Evolutionary conservation across 1,284 basidiomycete species (phyloP).

Genomic region (Trichosporon sp.): DNA sequence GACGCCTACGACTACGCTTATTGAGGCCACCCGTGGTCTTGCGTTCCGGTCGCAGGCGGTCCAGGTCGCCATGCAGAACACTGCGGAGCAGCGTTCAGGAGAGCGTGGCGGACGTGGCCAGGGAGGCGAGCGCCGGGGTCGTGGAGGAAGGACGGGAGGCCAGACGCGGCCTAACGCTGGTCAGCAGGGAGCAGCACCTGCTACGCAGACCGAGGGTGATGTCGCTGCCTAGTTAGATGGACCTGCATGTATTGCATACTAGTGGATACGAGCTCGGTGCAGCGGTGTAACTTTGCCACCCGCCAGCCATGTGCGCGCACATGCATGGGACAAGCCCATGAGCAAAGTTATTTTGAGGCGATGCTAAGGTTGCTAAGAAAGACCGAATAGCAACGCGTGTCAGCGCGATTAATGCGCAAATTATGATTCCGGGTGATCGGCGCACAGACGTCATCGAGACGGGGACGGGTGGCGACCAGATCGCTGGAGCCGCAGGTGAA

Average conservation of each 20-base stretch:
- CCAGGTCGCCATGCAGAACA: slow-evolving; percentile 66
- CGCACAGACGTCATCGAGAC: not conserved
- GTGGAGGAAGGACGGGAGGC: slow-evolving; percentile 26
- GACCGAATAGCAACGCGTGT: not conserved
- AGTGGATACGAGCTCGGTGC: not conserved
- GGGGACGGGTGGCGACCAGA: not conserved
- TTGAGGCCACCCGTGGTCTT: slow-evolving; percentile 91
- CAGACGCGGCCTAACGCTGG: slow-evolving; percentile 17
- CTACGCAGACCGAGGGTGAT: slow-evolving; percentile 13
- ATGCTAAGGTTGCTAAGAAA: not conserved
- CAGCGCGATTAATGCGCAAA: not conserved
- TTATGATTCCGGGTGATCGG: slow-evolving; percentile 2
- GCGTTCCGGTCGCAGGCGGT: slow-evolving; percentile 86
- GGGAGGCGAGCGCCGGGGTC: slow-evolving; percentile 28
- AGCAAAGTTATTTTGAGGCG: not conserved
- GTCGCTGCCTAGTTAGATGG: slow-evolving; percentile 18
- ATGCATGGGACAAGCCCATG: not conserved
- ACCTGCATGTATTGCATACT: slow-evolving; percentile 24
- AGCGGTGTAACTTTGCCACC: not conserved
- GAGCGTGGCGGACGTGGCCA: slow-evolving; percentile 30
- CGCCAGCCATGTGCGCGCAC: not conserved
- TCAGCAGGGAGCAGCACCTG: slow-evolving; percentile 7
- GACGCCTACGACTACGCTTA: slow-evolving; percentile 89
- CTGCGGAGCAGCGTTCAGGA: slow-evolving; percentile 24
- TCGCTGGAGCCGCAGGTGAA: not conserved